These are phyloP conservation scores for Salix caprea DNA, from an alignment of 345 rosid species.

Conservation along the genomic window DNA sequence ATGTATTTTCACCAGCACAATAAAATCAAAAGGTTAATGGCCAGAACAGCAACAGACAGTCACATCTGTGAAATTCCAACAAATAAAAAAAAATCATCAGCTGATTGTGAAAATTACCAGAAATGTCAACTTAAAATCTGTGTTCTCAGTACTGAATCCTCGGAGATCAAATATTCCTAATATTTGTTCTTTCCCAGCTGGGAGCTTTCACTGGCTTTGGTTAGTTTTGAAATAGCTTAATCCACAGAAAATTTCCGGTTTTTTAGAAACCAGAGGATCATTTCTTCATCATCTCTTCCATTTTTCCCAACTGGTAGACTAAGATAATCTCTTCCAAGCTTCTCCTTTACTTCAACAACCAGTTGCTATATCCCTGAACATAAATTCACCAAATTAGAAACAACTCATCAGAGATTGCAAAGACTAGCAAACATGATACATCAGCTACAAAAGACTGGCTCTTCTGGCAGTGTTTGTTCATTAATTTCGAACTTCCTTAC, in stretches of 20 bases:
- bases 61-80: not conserved
- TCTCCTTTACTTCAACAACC: constrained; percentile 68
- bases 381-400: not conserved
- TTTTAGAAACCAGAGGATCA: constrained; percentile 83
- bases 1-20: too few relatives aligned
- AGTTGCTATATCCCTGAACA: constrained; percentile 33
- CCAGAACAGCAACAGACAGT: constrained; percentile 8
- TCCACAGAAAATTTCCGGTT: constrained; percentile 69
- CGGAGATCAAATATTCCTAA: constrained; percentile 79
- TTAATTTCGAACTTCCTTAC: too few relatives aligned
- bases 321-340: constrained; percentile 53
- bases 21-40: not conserved
- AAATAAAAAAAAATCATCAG: not conserved
- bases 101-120: constrained; percentile 43
- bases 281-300: constrained; percentile 91
- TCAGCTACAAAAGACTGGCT: too few relatives aligned
- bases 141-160: constrained; percentile 58
- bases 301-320: constrained; percentile 69
- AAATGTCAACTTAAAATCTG: constrained; percentile 67
- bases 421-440: not conserved
- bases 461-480: too few relatives aligned
- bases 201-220: constrained; percentile 79
- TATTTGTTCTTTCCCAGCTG: constrained; percentile 62
- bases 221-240: constrained; percentile 54
- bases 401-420: not conserved